phyloP scores from a whole-genome alignment of 129 eudicot species.

The Arctium minus region DNA sequence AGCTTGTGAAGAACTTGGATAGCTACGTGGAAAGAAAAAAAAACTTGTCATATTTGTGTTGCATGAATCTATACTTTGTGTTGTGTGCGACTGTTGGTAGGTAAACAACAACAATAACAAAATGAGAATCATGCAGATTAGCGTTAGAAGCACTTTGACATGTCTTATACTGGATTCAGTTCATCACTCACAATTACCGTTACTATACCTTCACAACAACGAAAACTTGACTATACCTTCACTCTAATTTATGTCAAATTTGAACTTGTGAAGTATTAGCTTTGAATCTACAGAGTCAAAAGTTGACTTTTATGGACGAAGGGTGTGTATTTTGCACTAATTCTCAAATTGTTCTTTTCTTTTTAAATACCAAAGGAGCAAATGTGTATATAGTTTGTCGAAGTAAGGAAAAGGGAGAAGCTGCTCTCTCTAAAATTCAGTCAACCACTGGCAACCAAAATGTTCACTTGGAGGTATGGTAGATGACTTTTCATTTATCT shows the following conservation, averaged over 20 bases:
- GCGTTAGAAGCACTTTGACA: background rate
- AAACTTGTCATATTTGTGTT: background rate
- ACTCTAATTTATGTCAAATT: background rate
- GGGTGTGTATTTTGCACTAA: background rate
- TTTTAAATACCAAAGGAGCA: conserved; percentile 57
- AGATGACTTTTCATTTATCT: background rate
- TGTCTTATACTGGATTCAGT: background rate
- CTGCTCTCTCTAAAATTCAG: conserved; percentile 75
- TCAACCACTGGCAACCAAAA: conserved; percentile 69
- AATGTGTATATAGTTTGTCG: conserved; percentile 92
- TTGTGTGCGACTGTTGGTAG: background rate
- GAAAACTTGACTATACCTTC: too few relatives aligned
- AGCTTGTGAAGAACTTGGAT: background rate
- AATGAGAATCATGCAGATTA: background rate
- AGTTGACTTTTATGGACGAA: too few relatives aligned
- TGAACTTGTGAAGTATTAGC: background rate
- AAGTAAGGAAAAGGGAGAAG: conserved; percentile 92
- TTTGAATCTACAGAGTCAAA: too few relatives aligned
- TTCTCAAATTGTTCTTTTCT: background rate
- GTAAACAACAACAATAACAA: background rate
- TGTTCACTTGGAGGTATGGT: conserved; percentile 89
- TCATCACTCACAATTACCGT: background rate
- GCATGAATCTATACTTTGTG: background rate
- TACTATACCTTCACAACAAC: background rate
- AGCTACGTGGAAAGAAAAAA: background rate